These are phyloP conservation scores for Cercospora sesami DNA, from an alignment of 2,329 filamentous ascomycete species.

Conservation along the genomic window DNA sequence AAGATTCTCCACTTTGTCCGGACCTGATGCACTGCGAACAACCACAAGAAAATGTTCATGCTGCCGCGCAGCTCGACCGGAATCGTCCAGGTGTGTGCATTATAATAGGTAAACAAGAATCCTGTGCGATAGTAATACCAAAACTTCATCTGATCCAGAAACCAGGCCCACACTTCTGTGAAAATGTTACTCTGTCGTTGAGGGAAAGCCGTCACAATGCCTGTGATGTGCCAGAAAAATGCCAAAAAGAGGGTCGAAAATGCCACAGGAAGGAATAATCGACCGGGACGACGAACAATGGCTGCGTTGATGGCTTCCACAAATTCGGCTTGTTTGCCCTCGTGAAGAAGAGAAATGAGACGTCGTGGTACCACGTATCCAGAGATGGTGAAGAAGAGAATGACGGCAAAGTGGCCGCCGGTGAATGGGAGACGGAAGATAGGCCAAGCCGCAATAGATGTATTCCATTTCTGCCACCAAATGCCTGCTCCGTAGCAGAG, in stretches of 20 bases:
- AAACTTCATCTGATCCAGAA: constrained; percentile 64
- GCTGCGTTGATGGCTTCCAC: constrained; percentile 49
- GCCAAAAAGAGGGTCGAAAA: constrained; percentile 56
- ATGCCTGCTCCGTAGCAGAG: constrained; percentile 31
- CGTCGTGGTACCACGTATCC: constrained; percentile 52
- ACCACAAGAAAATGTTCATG: constrained; percentile 59
- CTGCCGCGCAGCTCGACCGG: constrained; percentile 65
- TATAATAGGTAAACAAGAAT: constrained; percentile 33
- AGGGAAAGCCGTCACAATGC: constrained; percentile 44
- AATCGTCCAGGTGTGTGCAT: constrained; percentile 57
- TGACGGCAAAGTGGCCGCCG: constrained; percentile 61
- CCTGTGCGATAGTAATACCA: constrained; percentile 61
- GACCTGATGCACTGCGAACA: constrained; percentile 52
- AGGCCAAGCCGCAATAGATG: constrained; percentile 52
- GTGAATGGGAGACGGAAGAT: constrained; percentile 60
- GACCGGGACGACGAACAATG: constrained; percentile 52
- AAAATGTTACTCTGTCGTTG: constrained; percentile 43
- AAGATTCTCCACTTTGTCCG: constrained; percentile 24
- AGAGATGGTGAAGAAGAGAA: constrained; percentile 55
- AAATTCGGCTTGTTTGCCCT: constrained; percentile 41
- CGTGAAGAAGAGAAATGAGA: constrained; percentile 39
- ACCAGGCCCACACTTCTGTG: constrained; percentile 53
- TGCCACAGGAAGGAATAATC: constrained; percentile 54
- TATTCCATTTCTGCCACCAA: constrained; percentile 44
- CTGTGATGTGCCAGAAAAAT: constrained; percentile 55